Evolutionary conservation across 345 rosid species (phyloP), one percentile per base, ranked within the genome.

Genomic region (Zanthoxylum bungeanum): DNA sequence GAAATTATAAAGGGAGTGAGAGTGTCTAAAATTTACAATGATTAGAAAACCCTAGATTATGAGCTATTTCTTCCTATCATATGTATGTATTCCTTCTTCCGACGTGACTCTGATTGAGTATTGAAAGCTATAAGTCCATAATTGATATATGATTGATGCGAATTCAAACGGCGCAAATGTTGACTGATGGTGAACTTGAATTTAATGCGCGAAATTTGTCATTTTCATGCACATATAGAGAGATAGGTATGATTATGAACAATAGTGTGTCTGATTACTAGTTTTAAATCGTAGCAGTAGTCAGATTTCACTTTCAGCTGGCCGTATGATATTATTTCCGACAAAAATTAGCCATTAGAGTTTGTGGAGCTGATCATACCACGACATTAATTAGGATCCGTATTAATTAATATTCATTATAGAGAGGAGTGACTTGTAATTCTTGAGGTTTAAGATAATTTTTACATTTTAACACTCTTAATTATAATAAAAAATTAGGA

Each of bases 121-220:
- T 28, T 37, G 56, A 51, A 49, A 75, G 58, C 57, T 56, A 51
- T 27, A 10, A 5, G 25, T 28, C 30, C 40, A 50, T 7, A 11
- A 37, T 56, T 25, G 65, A 68, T 57, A 49, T 4, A 24, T 69
- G 59, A 7, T 31, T 69, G 59, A 7, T 34, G 44, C 51, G n/a
- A 14, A 37, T 52, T 40, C 47, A 53, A 37, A 10, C 9, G 59
- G 70, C 33, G 46, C 28, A 33, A 66, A 50, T 66, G 52, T 19
- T 9, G 46, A 68, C 33, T n/a, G 36, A 55, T 5, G 14, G 39
- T 22, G 22, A 63, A 49, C 24, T 42, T 69, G 37, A 30, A 34
- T 46, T 56, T 22, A 63, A 46, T 10, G 62, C 47, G 37, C 36
- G 60, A 7, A 60, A 59, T 60, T 19, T 44, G 64, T 33, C 76